Base-by-base conservation (phyloP, 2,329 filamentous ascomycete species). In the Geosmithia putterillii region DNA sequence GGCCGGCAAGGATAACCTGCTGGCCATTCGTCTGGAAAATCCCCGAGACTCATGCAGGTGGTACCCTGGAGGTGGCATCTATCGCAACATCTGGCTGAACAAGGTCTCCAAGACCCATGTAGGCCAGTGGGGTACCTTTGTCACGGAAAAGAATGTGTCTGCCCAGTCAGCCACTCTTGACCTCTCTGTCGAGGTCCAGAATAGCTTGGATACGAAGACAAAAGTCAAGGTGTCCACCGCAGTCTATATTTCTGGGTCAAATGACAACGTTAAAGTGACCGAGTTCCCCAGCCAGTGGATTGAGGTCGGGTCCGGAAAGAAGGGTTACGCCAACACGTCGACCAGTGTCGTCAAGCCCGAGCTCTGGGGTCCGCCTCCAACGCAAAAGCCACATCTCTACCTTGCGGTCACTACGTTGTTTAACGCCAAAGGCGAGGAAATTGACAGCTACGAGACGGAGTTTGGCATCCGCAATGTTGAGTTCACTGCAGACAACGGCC, bases 81-180 rank as follows among this genome's bases (percentile, higher is more conserved):
- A 74, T 49, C 64, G 71, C 1, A 73, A 73, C 45, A 59, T 75
- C 6, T 76, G 71, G 71, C 60, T 76, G n/a, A 64, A 66, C 25
- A 73, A 68, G 44, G 64, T 66, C 14, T 54, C 65, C 25, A 52
- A 61, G 1, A 57, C 62, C 0, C 72, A 73, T 45, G 63, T 76
- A 2, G 64, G 54, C 7, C 67, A 76, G 37, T 71, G 58, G 39
- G 73, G 72, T 4, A 74, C 70, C 0, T 67, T 61, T 40, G 57
- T 75, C 44, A 71, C 65, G 1, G 65, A 70, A 7, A 62, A 56
- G 15, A 50, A 56, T 2, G 63, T 76, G 0, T 70, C 72, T 3
- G 47, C 56, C 0, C 45, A 62, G 7, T 63, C 66, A 1, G 72
- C 72, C 0, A 65, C 59, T 0, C 48, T 74, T n/a, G 55, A 69